phyloP scores from a whole-genome alignment of 2,329 filamentous ascomycete species.

The Aphanoascus verrucosus region DNA sequence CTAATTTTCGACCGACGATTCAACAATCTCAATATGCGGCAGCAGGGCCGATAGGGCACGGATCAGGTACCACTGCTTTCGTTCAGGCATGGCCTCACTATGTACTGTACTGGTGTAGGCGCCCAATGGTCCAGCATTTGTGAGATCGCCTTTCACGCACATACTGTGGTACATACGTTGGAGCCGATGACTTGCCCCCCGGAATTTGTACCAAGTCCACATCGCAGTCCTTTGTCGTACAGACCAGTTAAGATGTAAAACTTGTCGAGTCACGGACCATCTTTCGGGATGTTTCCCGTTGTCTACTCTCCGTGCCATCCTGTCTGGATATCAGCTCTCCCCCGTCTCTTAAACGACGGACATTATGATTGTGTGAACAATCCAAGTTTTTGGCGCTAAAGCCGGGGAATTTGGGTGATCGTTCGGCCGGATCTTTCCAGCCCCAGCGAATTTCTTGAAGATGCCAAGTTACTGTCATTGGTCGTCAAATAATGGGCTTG shows the following conservation, averaged over 20 bases:
- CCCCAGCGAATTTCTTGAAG: conserved; percentile 4
- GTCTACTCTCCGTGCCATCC: neutral
- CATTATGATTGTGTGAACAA: neutral
- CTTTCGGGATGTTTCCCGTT: neutral
- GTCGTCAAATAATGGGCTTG: neutral
- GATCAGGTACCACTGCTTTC: conserved; percentile 11
- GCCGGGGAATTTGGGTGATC: conserved; percentile 1
- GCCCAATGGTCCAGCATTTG: conserved; percentile 1
- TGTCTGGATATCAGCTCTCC: neutral
- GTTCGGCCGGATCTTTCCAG: conserved; percentile 1
- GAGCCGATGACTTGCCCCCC: neutral
- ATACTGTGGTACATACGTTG: neutral
- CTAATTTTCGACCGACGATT: neutral
- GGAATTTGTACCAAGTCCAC: neutral
- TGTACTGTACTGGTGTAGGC: neutral
- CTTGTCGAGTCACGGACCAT: neutral
- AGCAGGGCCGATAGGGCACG: neutral
- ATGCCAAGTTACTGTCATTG: conserved; percentile 1
- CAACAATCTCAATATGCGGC: neutral
- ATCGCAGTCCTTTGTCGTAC: neutral
- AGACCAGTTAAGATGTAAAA: neutral
- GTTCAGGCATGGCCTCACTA: conserved; percentile 10
- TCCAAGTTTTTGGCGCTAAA: neutral
- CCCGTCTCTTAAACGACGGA: neutral
- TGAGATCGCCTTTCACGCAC: neutral